Percentiles rank a stretch among this genome's conserved stretches.
Conservation (phyloP, 768 basidiomycete species). For the Candolleomyces efflorescens region DNA sequence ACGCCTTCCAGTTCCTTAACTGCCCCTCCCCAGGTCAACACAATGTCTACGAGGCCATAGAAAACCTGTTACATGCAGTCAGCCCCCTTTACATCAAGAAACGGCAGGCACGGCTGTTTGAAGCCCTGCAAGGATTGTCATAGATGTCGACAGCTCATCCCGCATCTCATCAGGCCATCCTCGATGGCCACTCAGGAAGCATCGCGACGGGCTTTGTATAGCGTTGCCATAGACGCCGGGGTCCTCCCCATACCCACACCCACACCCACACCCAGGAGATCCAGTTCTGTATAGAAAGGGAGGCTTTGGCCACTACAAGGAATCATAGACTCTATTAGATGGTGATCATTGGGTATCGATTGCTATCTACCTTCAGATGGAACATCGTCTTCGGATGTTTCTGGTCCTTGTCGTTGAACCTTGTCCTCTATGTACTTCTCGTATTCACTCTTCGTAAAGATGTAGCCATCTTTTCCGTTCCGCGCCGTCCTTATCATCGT, state of each 20-base stretch:
- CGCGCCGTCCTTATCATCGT: constrained; percentile 49
- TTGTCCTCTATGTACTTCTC: constrained; percentile 39
- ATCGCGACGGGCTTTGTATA: neutral
- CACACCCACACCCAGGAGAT: neutral
- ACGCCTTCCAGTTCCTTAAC: constrained; percentile 4
- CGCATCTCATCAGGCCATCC: neutral
- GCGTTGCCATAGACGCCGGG: neutral
- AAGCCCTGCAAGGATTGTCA: constrained; percentile 43
- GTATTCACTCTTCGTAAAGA: constrained; percentile 59
- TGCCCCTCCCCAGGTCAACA: neutral
- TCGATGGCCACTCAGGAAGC: neutral
- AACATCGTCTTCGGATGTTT: constrained; percentile 6
- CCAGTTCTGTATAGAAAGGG: neutral
- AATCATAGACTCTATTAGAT: neutral
- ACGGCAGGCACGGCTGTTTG: constrained; percentile 42
- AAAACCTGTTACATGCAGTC: constrained; percentile 47
- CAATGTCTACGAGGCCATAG: constrained; percentile 52
- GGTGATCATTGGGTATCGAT: neutral
- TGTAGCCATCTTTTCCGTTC: constrained; percentile 28
- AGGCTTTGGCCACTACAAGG: neutral
- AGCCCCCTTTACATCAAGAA: constrained; percentile 52
- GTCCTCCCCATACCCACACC: neutral
- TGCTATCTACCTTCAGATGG: constrained; percentile 3
- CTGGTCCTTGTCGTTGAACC: constrained; percentile 8
- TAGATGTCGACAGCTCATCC: neutral